Conservation (phyloP, 208 protist genomes). For the Crithidia expoeki region DNA sequence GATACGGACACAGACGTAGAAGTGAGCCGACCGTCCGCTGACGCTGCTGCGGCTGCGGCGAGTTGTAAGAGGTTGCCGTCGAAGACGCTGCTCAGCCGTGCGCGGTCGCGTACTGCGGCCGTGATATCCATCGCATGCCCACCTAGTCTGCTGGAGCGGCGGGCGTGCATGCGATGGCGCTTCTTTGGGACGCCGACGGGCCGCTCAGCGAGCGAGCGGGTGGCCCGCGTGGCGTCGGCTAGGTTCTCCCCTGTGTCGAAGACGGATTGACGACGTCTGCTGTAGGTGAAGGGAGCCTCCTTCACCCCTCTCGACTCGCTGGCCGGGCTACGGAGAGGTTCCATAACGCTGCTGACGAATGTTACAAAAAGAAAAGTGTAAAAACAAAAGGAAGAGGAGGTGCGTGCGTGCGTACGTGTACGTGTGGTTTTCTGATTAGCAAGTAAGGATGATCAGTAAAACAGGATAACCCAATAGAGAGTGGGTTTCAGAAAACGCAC, state of each 20-base stretch:
- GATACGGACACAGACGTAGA: constrained; percentile 2
- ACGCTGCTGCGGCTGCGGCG: background rate
- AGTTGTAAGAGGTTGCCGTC: constrained; percentile 4
- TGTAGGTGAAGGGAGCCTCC: constrained; percentile 22
- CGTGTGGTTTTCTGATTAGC: no score
- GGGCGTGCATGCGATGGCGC: background rate
- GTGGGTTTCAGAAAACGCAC: no score
- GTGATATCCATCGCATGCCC: constrained; percentile 3
- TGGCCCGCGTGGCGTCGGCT: background rate
- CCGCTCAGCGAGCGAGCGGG: background rate
- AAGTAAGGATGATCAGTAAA: no score
- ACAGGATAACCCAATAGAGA: no score
- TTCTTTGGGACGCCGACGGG: background rate
- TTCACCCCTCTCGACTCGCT: background rate
- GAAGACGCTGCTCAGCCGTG: constrained; percentile 3
- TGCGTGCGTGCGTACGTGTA: no score
- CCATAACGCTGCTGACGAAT: constrained; percentile 2
- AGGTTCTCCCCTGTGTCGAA: constrained; percentile 3
- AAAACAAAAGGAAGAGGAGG: constrained; percentile 15
- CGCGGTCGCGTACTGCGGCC: constrained; percentile 5
- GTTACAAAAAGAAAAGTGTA: background rate
- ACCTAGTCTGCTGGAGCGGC: background rate
- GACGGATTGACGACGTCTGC: constrained; percentile 11
- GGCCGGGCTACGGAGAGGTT: background rate
- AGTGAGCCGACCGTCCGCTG: background rate